phyloP scores from a whole-genome alignment of 805 yeast species.

The Clavispora phyllophila region DNA sequence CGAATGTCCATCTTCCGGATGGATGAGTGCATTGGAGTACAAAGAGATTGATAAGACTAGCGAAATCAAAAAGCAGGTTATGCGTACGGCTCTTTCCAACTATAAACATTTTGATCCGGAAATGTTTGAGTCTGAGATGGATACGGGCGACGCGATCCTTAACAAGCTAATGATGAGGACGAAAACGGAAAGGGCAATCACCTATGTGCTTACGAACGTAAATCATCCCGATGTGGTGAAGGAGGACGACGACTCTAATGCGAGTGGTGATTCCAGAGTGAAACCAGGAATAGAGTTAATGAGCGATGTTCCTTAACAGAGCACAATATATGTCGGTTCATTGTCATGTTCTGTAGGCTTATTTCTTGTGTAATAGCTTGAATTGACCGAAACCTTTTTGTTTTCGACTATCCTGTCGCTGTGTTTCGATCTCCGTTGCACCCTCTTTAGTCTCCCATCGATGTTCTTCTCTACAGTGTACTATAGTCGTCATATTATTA shows the following conservation, averaged over 20 bases:
- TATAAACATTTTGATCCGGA: conserved; percentile 61
- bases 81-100: conserved; percentile 55
- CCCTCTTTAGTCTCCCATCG: too few relatives aligned
- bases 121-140: not conserved
- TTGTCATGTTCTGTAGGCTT: too few relatives aligned
- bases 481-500: too few relatives aligned
- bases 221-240: not conserved
- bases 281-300: too few relatives aligned
- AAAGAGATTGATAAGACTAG: conserved; percentile 23
- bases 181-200: conserved; percentile 5
- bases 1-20: conserved; percentile 19
- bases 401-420: too few relatives aligned
- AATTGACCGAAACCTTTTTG: too few relatives aligned
- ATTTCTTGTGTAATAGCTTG: too few relatives aligned
- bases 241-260: not conserved
- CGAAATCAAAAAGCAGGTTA: conserved; percentile 33
- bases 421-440: too few relatives aligned
- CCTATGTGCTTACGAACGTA: conserved; percentile 11
- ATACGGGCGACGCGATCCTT: conserved; percentile 12
- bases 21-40: conserved; percentile 55
- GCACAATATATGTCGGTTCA: too few relatives aligned
- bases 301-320: too few relatives aligned
- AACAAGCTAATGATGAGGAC: conserved; percentile 7
- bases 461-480: too few relatives aligned
- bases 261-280: not conserved